These are phyloP conservation scores for Epithemia pelagica DNA, from an alignment of 108 stramenopile species.

Conservation along the genomic window DNA sequence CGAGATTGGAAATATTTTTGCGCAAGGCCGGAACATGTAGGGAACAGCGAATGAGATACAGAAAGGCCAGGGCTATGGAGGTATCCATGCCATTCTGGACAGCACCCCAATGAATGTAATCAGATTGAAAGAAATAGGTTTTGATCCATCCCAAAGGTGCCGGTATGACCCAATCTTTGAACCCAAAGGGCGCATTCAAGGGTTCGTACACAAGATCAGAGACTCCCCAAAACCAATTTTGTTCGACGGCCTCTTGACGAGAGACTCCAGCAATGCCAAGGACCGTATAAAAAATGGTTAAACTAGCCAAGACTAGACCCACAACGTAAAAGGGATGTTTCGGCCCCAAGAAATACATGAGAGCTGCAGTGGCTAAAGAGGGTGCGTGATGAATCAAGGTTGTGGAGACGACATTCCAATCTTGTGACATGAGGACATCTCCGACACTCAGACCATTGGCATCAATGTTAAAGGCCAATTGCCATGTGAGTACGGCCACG, in stretches of 20 bases:
- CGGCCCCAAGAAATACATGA: conserved; percentile 47
- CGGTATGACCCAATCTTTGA: conserved; percentile 32
- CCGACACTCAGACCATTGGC: conserved; percentile 35
- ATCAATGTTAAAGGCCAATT: conserved; percentile 54
- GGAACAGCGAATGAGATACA: conserved; percentile 66
- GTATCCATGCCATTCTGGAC: conserved; percentile 38
- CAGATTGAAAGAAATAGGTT: conserved; percentile 14
- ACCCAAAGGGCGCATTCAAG: neutral
- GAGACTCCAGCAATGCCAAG: conserved; percentile 37
- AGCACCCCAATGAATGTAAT: conserved; percentile 49
- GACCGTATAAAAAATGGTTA: conserved; percentile 33
- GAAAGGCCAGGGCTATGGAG: conserved; percentile 54
- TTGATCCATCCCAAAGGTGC: conserved; percentile 34
- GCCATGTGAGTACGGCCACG: conserved; percentile 61
- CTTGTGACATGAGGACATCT: conserved; percentile 31
- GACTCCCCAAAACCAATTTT: conserved; percentile 53
- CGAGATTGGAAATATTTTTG: conserved; percentile 42
- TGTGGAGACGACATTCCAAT: conserved; percentile 13
- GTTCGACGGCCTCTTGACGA: conserved; percentile 37
- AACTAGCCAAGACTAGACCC: conserved; percentile 30
- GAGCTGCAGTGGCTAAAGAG: conserved; percentile 30
- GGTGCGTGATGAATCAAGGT: conserved; percentile 49
- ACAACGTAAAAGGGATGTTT: conserved; percentile 50
- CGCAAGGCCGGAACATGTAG: conserved; percentile 53
- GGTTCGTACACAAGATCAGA: conserved; percentile 44